Evolutionary conservation across 2,329 filamentous ascomycete species (phyloP).

Genomic region (Exophiala aquamarina): DNA sequence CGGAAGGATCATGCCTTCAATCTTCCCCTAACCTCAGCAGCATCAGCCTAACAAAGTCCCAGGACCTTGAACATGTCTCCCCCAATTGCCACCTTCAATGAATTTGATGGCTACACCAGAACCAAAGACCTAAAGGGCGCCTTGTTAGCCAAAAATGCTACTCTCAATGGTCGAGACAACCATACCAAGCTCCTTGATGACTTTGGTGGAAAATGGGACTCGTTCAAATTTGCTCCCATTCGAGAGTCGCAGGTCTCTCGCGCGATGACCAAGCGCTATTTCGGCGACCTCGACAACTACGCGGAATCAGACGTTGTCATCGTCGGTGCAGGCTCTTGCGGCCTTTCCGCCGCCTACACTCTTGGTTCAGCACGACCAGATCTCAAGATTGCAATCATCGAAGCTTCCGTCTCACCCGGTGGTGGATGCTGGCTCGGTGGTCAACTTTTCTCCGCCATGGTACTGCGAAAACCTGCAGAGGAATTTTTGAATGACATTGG

Average conservation of each 20-base stretch:
- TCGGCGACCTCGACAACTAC: constrained; percentile 81
- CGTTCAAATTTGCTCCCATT: constrained; percentile 81
- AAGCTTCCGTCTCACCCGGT: constrained; percentile 79
- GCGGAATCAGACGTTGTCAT: constrained; percentile 95
- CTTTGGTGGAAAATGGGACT: constrained; percentile 75
- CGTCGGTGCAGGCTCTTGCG: constrained; percentile 85
- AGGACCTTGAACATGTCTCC: constrained; percentile 68
- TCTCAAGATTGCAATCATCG: constrained; percentile 86
- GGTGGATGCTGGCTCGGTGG: constrained; percentile 92
- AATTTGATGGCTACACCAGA: constrained; percentile 18
- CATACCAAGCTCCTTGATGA: constrained; percentile 59
- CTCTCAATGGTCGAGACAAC: constrained; percentile 34
- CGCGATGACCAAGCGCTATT: constrained; percentile 93
- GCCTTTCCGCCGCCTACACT: constrained; percentile 79
- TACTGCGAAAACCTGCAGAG: constrained; percentile 91
- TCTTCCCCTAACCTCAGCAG: constrained; percentile 20
- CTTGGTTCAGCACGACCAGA: constrained; percentile 82
- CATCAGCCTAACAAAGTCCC: constrained; percentile 29
- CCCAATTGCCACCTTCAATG: constrained; percentile 65
- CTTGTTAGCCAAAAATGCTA: constrained; percentile 42
- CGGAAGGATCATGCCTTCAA: constrained; percentile 94
- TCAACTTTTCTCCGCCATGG: constrained; percentile 92
- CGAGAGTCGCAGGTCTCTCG: constrained; percentile 89
- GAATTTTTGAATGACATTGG: constrained; percentile 78
- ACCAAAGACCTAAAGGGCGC: constrained; percentile 38